Evolutionary conservation across 306 rosid genomes (phyloP).

Genomic region (Cucumis sativus): Cucumber_9930_V3 NC_026657.2:20578501-20579000

Average conservation of each 20-base stretch:
- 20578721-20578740: background rate
- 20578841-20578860: constrained; percentile 11
- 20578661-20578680: background rate
- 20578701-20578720: background rate
- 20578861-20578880: constrained; percentile 51
- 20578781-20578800: background rate
- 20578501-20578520: no score
- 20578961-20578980: background rate
- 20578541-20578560: no score
- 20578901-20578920: constrained; percentile 58
- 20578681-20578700: background rate
- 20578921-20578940: constrained; percentile 90
- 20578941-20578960: constrained; percentile 48
- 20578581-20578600: no score
- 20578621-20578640: background rate
- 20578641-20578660: background rate
- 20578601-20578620: no score
- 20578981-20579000: background rate
- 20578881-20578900: constrained; percentile 73
- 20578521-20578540: no score
- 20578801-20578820: background rate
- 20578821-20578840: background rate
- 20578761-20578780: background rate
- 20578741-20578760: background rate
- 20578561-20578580: no score